Percentiles rank a stretch among this genome's conserved stretches.
phyloP scores from a whole-genome alignment of 2,329 filamentous ascomycete genomes.

The Phyllosticta citriasiana region DNA sequence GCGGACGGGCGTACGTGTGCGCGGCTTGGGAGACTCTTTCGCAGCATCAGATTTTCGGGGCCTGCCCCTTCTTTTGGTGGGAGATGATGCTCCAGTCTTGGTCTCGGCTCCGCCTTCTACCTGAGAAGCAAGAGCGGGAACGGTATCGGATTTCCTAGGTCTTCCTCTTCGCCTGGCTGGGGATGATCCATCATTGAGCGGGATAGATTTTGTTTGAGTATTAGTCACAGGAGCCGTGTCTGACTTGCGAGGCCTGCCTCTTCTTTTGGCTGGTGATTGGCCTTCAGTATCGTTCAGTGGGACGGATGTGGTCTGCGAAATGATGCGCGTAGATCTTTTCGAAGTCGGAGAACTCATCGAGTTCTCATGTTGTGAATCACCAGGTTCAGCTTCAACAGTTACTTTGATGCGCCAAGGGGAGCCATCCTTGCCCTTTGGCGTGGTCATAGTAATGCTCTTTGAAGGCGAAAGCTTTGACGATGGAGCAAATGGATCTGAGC shows the following conservation, averaged over 20 bases:
- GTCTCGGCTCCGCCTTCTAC: background rate
- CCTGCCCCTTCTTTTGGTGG: slow-evolving; percentile 16
- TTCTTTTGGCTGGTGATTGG: slow-evolving; percentile 27
- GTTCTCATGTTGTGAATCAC: slow-evolving; percentile 23
- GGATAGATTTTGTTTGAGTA: slow-evolving; percentile 15
- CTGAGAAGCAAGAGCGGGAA: background rate
- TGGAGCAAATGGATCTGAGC: slow-evolving; percentile 13
- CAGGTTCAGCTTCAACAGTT: slow-evolving; percentile 39
- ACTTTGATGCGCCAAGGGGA: slow-evolving; percentile 42
- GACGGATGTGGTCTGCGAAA: slow-evolving; percentile 27
- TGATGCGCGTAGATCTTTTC: slow-evolving; percentile 20
- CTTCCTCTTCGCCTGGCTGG: slow-evolving; percentile 21
- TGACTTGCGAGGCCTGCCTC: slow-evolving; percentile 28
- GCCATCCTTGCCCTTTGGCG: slow-evolving; percentile 25
- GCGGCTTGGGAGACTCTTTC: slow-evolving; percentile 13
- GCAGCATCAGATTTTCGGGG: background rate
- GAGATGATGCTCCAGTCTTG: slow-evolving; percentile 11
- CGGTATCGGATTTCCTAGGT: slow-evolving; percentile 15
- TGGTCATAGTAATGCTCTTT: slow-evolving; percentile 37
- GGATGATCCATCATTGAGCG: slow-evolving; percentile 23
- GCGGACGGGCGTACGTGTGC: slow-evolving; percentile 20
- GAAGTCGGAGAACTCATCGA: slow-evolving; percentile 20
- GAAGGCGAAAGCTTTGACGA: slow-evolving; percentile 34
- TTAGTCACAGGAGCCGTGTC: slow-evolving; percentile 16
- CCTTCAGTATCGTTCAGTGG: slow-evolving; percentile 31